Evolutionary conservation across 306 rosid genomes (phyloP).

Genomic region (Casuarina cunninghamiana): DNA sequence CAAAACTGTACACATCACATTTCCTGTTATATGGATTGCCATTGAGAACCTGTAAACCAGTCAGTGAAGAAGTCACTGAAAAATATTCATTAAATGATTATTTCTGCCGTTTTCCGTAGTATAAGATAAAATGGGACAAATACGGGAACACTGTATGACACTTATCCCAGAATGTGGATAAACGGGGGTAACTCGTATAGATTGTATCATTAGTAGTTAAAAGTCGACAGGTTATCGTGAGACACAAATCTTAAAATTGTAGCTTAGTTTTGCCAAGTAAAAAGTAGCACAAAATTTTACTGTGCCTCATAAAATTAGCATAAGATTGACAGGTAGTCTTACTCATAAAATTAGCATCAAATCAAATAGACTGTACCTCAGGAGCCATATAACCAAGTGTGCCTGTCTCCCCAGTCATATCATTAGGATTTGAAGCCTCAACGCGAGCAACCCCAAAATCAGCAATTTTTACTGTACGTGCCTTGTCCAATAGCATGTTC

Average conservation of each 20-base stretch:
- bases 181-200: not conserved
- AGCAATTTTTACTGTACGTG: slow-evolving; percentile 86
- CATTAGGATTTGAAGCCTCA: slow-evolving; percentile 98
- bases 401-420: slow-evolving; percentile 99
- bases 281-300: not conserved
- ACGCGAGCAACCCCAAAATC: slow-evolving; percentile 99
- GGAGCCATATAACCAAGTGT: slow-evolving; percentile 99
- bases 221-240: not conserved
- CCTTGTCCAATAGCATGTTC: slow-evolving; percentile 89
- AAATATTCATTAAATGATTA: slow-evolving; percentile 14
- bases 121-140: not conserved
- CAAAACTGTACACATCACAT: slow-evolving; percentile 96
- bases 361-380: slow-evolving; percentile 53
- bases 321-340: not conserved
- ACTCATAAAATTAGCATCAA: not conserved
- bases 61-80: slow-evolving; percentile 25
- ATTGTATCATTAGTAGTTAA: slow-evolving; percentile 4
- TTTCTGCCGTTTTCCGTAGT: not conserved
- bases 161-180: not conserved
- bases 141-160: not conserved
- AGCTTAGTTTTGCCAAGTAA: not conserved
- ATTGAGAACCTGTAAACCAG: slow-evolving; percentile 76
- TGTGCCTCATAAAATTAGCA: not conserved
- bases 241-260: not conserved
- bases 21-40: slow-evolving; percentile 97